These are phyloP conservation scores for Aspergillus neotritici DNA, from an alignment of 2,329 filamentous ascomycete species.

Conservation along the genomic window DNA sequence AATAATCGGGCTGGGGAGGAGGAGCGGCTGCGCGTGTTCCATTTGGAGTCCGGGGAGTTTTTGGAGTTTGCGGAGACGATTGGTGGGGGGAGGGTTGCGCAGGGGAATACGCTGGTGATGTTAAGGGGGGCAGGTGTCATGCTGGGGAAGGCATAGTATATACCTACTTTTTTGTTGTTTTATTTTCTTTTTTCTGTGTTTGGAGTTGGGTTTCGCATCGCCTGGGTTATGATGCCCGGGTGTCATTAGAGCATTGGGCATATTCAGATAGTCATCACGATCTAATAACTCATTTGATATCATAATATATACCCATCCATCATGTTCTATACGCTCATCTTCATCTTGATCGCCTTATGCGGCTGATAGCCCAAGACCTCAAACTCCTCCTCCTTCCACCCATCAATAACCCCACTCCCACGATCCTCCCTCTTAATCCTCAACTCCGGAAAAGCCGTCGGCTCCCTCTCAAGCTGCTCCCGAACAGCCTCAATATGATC, in stretches of 20 bases:
- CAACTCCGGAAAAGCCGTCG: slow-evolving; percentile 72
- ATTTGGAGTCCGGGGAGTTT: slow-evolving; percentile 82
- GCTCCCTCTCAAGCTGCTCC: slow-evolving; percentile 73
- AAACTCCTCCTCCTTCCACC: slow-evolving; percentile 85
- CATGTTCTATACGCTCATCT: slow-evolving; percentile 75
- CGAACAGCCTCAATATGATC: slow-evolving; percentile 87
- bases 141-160: slow-evolving; percentile 53
- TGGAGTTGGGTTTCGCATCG: background rate
- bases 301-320: slow-evolving; percentile 1
- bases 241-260: background rate
- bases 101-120: slow-evolving; percentile 85
- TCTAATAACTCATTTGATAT: slow-evolving; percentile 19
- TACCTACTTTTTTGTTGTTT: slow-evolving; percentile 4
- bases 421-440: slow-evolving; percentile 63
- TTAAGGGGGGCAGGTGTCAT: slow-evolving; percentile 78
- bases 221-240: too few relatives aligned
- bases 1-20: slow-evolving; percentile 49
- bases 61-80: slow-evolving; percentile 86
- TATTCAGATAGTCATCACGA: slow-evolving; percentile 3
- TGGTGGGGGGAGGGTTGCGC: slow-evolving; percentile 60
- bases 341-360: slow-evolving; percentile 91
- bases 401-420: slow-evolving; percentile 83
- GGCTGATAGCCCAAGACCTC: slow-evolving; percentile 82
- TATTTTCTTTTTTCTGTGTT: background rate
- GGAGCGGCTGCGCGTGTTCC: slow-evolving; percentile 79